Conservation (phyloP, 768 basidiomycete species). For the Lentinula edodes region DNA sequence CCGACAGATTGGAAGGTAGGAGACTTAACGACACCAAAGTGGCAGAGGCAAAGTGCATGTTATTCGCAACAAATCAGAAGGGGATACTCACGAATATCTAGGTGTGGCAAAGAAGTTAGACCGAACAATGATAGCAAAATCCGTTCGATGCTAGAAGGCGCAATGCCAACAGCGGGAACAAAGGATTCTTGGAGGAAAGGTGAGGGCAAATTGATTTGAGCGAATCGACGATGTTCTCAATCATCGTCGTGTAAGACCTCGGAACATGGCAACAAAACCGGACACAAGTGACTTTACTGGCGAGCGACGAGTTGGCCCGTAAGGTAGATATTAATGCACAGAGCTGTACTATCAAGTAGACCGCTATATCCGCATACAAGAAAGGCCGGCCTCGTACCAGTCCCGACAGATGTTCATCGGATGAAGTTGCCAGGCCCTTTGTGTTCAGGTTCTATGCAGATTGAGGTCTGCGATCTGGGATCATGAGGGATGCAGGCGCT, state of each 20-base stretch:
- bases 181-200: not conserved
- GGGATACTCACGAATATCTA: too few relatives aligned
- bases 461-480: not conserved
- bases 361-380: not conserved
- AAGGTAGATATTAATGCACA: not conserved
- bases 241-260: not conserved
- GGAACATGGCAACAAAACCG: not conserved
- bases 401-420: not conserved
- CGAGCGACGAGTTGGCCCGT: not conserved
- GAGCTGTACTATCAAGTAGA: not conserved
- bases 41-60: too few relatives aligned
- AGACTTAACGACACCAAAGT: too few relatives aligned
- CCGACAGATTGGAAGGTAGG: too few relatives aligned
- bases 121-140: too few relatives aligned
- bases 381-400: not conserved
- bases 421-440: not conserved
- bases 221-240: not conserved
- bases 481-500: not conserved
- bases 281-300: not conserved
- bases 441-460: not conserved
- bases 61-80: too few relatives aligned
- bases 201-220: not conserved
- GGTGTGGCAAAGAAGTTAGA: too few relatives aligned
- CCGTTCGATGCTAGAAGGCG: too few relatives aligned
- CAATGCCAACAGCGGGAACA: too few relatives aligned